phyloP scores from a whole-genome alignment of 2,329 filamentous ascomycete genomes.

The Trichoderma citrinoviride region DNA sequence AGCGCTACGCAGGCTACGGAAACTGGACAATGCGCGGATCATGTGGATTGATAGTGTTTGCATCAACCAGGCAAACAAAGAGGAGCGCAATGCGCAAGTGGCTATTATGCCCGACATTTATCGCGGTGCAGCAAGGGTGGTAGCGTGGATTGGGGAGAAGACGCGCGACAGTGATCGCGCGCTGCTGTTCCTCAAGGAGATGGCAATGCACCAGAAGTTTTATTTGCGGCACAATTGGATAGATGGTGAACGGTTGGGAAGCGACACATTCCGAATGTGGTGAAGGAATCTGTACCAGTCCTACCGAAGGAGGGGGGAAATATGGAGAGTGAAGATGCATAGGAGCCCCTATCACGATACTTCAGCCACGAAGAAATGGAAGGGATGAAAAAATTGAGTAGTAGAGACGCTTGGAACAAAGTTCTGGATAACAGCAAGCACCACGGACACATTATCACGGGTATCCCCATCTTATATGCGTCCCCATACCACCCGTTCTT shows the following conservation, averaged over 20 bases:
- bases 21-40: background rate
- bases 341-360: background rate
- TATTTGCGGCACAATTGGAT: background rate
- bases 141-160: background rate
- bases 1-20: background rate
- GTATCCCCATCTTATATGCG: background rate
- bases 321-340: background rate
- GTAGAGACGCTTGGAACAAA: background rate
- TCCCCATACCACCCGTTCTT: background rate
- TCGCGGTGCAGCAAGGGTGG: background rate
- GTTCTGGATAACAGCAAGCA: background rate
- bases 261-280: background rate
- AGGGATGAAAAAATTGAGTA: background rate
- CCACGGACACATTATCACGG: background rate
- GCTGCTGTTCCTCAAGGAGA: background rate
- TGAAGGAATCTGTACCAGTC: background rate
- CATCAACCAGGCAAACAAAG: background rate
- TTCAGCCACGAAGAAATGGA: background rate
- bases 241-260: background rate
- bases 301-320: background rate
- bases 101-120: background rate
- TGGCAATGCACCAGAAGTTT: background rate
- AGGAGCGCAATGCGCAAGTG: background rate
- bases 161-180: background rate
- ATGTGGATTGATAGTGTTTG: background rate